phyloP scores from a whole-genome alignment of 306 rosid genomes.

The Phaseolus lunatus region DNA sequence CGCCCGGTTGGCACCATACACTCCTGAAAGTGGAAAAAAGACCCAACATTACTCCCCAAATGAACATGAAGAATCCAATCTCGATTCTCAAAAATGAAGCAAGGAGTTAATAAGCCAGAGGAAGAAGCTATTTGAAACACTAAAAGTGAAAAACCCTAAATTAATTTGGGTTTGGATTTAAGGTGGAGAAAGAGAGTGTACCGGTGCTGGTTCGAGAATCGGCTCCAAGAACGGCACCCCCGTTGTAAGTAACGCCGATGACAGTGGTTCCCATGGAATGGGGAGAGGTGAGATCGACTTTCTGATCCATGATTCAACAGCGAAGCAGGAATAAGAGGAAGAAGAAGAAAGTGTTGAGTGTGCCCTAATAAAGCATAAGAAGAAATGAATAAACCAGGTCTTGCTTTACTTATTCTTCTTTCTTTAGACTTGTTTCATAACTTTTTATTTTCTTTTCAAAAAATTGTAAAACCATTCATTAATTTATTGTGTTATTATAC shows the following conservation, averaged over 20 bases:
- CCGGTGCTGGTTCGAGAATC: constrained; percentile 99
- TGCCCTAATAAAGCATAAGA: constrained; percentile 25
- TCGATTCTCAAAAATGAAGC: not conserved
- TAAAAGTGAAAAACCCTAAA: not conserved
- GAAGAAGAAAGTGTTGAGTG: not conserved
- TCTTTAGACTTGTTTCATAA: constrained; percentile 32
- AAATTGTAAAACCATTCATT: too few relatives aligned
- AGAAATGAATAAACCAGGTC: not conserved
- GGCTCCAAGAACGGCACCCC: constrained; percentile 95
- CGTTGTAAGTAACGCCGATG: constrained; percentile 93
- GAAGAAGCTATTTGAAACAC: not conserved
- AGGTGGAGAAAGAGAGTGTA: constrained; percentile 23
- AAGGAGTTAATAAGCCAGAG: not conserved
- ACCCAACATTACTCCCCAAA: constrained; percentile 20
- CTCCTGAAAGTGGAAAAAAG: constrained; percentile 59
- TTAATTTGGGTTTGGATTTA: not conserved
- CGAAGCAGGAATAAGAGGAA: not conserved
- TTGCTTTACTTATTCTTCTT: not conserved
- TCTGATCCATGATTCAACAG: constrained; percentile 61
- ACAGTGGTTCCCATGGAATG: constrained; percentile 98
- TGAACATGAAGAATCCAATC: not conserved
- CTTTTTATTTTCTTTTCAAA: not conserved
- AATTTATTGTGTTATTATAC: too few relatives aligned
- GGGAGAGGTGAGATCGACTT: constrained; percentile 67
- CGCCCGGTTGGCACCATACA: constrained; percentile 89